Base-by-base conservation (phyloP, 2,329 filamentous ascomycete genomes). In the Calonectria multiphialidica region DNA sequence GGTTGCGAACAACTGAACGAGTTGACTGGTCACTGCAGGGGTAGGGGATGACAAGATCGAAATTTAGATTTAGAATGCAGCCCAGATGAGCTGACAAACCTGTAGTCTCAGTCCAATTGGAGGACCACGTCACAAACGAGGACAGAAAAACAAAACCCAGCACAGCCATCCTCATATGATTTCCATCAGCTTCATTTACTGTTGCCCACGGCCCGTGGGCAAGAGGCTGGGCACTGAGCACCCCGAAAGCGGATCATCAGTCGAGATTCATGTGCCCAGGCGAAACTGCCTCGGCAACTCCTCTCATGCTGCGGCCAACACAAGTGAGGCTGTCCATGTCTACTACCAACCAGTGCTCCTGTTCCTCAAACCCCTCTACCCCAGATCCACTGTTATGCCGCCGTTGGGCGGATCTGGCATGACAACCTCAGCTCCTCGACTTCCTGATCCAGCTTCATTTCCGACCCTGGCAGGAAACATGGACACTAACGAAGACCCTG, bases 361-460 rank as follows among this genome's bases (percentile, higher is more conserved):
- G 23, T 57, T 76, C 66, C 59, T 70, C 64, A 70, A 57, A 76
- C 65, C 62, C 53, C 74, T 79, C 71, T 79, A 79, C 78, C 78
- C 78, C 78, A 66, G 78, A 79, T 79, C 78, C 78, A 79, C 78
- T 72, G 68, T 63, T 70, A 61, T 72, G 71, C 78, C 72, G 72
- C 63, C 68, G 66, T 67, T 70, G 70, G 74, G 73, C 70, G 75
- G 76, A 79, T 79, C 78, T 78, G 44, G 71, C 74, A 77, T 74
- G 76, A 69, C 70, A 65, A 57, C 55, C 21, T 37, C 70, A 49
- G 55, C 28, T 70, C 68, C 45, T 72, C 68, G 69, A 68, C 75
- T 77, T 77, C 78, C 78, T 71, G 64, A 74, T 79, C 67, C 70
- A 72, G 78, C 78, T 79, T 79, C 78, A 79, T 79, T 77, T 79